Conservation (phyloP, 441 rosid genomes). For the Metrosideros polymorpha region DNA sequence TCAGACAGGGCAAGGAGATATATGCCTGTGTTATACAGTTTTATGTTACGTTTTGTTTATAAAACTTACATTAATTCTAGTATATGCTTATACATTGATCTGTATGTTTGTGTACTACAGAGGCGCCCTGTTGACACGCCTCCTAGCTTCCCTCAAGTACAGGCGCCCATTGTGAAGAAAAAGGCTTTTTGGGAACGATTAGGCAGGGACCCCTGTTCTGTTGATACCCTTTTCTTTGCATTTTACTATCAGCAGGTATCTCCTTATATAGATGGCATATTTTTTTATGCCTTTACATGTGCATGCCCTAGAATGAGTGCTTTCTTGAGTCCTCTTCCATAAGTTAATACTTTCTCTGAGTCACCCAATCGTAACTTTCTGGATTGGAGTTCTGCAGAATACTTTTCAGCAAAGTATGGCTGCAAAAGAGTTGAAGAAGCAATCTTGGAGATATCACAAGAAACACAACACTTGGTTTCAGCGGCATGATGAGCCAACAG, state of each 20-base stretch:
- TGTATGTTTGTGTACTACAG: conserved; percentile 33
- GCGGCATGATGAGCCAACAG: conserved; percentile 91
- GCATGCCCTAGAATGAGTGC: not conserved
- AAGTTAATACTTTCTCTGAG: not conserved
- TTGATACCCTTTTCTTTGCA: conserved; percentile 92
- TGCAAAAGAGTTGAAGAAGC: conserved; percentile 97
- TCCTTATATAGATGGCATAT: not conserved
- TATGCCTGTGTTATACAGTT: conserved; percentile 42
- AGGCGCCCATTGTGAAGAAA: conserved; percentile 79
- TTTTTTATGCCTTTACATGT: not conserved
- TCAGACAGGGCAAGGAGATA: conserved; percentile 89
- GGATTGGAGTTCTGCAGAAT: conserved; percentile 46
- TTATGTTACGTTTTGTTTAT: not conserved
- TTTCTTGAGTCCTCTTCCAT: not conserved
- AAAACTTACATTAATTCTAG: not conserved
- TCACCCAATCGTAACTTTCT: not conserved
- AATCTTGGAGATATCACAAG: conserved; percentile 98
- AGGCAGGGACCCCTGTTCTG: conserved; percentile 16
- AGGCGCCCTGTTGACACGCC: conserved; percentile 82
- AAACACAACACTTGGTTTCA: conserved; percentile 99
- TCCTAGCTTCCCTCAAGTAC: conserved; percentile 84
- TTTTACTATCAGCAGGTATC: conserved; percentile 94
- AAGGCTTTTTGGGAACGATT: conserved; percentile 90
- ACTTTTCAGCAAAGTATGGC: conserved; percentile 92
- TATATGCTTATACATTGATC: not conserved